Conservation (phyloP, 1,284 basidiomycete genomes). For the Fomitiporia mediterranea region DNA sequence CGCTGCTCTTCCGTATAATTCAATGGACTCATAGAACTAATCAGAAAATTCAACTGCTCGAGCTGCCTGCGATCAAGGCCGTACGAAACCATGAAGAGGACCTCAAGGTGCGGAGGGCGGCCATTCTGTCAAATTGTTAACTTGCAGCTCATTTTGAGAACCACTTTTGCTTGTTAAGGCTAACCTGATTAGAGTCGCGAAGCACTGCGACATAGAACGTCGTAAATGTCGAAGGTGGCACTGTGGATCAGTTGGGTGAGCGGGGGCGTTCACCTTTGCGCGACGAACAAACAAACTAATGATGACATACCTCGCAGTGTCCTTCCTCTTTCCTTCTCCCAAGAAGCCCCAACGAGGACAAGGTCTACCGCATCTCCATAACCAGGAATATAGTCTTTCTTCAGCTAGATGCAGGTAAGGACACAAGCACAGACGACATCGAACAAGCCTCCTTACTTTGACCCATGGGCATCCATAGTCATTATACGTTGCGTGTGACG, state of each 20-base stretch:
- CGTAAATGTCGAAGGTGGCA: constrained; percentile 67
- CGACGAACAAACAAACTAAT: constrained; percentile 6
- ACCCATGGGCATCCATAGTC: constrained; percentile 66
- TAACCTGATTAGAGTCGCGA: too few species aligned
- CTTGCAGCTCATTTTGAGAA: constrained; percentile 5
- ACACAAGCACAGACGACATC: not conserved
- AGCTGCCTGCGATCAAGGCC: constrained; percentile 61
- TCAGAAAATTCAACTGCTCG: constrained; percentile 63
- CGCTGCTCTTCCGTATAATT: too few species aligned
- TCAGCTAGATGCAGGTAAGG: constrained; percentile 32
- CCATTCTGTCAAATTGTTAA: constrained; percentile 13
- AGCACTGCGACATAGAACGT: constrained; percentile 73
- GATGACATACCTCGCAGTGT: constrained; percentile 60
- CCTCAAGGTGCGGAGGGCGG: constrained; percentile 53
- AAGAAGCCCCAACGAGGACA: constrained; percentile 68
- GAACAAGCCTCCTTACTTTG: constrained; percentile 45
- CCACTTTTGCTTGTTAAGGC: constrained; percentile 23
- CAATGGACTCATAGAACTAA: constrained; percentile 47
- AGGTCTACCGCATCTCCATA: constrained; percentile 79
- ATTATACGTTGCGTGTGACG: constrained; percentile 60
- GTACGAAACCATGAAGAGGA: constrained; percentile 73
- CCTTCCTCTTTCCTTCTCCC: constrained; percentile 74
- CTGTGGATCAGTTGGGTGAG: too few species aligned
- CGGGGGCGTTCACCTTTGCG: too few species aligned
- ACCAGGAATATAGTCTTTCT: constrained; percentile 80